Evolutionary conservation across 78 protist genomes (phyloP), one percentile per base, ranked within the genome.

Genomic region (Dictyostelium brefeldianum): DNA sequence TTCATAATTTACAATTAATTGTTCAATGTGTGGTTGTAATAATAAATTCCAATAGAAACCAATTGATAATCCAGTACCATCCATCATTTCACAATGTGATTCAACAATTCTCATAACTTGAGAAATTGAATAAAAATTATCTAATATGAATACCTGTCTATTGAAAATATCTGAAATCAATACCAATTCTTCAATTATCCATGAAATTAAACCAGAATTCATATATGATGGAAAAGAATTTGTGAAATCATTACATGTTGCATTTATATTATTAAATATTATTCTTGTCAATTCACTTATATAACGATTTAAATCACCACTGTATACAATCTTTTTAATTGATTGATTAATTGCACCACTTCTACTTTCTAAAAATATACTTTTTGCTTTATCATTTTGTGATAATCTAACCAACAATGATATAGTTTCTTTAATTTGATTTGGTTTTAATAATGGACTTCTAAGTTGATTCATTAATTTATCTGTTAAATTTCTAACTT

Each of bases 1-100:
- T 77, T 87, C 93, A 77, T 87, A 87, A 50, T 59, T 64, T n/a
- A 36, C 54, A 29, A 87, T 77, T 27, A 87, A 29, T 27, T 87
- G 70, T 50, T 87, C 93, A n/a, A 87, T 15, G 51, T 87, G 78
- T 17, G 93, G 93, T 14, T 70, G 54, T 50, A 87, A 59, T 50
- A 87, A 64, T 59, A 77, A 41, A 48, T 46, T 87, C 93, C 93
- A 87, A 64, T 87, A 87, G 5, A 78, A 87, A 25, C 27, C 47
- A 14, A 87, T 47, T 18, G 93, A 74, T 51, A 87, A 50, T 50
- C 93, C 93, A 46, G 43, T 84, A n/a, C 56, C 54, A 74, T 84
- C 92, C 92, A 84, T 74, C 93, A 87, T 87, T 36, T 87, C 93
- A n/a, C 93, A 87, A 77, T 87, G 93, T 17, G 93, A 87, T 29